Evolutionary conservation across 2,329 filamentous ascomycete genomes (phyloP).

Genomic region (Calonectria crousiana): DNA sequence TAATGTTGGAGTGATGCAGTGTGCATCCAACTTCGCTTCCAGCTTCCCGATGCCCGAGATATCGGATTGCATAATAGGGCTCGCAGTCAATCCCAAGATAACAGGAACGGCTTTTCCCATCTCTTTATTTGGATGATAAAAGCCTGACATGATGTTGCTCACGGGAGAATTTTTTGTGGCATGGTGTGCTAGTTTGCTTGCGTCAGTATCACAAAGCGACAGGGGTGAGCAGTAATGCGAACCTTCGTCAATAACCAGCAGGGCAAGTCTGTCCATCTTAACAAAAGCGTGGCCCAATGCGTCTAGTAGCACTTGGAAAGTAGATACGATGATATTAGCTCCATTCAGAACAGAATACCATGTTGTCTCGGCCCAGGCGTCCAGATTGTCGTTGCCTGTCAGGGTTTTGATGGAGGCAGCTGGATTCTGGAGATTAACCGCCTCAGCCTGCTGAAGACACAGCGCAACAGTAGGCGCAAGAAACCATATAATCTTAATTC

Average conservation of each 20-base stretch:
- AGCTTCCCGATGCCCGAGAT: conserved; percentile 68
- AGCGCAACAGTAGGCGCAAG: conserved; percentile 77
- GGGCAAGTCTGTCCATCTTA: conserved; percentile 68
- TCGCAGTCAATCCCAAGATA: conserved; percentile 85
- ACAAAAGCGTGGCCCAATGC: conserved; percentile 83
- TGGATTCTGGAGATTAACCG: conserved; percentile 71
- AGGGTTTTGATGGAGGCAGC: conserved; percentile 71
- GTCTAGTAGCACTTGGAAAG: conserved; percentile 80
- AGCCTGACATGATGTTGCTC: conserved; percentile 78
- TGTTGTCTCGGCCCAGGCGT: conserved; percentile 76
- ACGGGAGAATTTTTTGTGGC: conserved; percentile 74
- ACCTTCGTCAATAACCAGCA: conserved; percentile 90
- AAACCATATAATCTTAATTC: conserved; percentile 75
- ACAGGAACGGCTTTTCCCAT: conserved; percentile 63
- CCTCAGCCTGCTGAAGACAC: conserved; percentile 73
- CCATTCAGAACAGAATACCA: conserved; percentile 77
- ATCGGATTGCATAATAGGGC: conserved; percentile 75
- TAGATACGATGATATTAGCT: conserved; percentile 81
- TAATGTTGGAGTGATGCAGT: conserved; percentile 75
- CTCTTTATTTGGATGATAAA: conserved; percentile 69
- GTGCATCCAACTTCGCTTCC: conserved; percentile 77
- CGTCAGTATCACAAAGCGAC: conserved; percentile 15
- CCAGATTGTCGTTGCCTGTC: conserved; percentile 75
- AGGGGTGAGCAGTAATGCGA: conserved; percentile 25
- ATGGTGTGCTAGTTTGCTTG: conserved; percentile 73